Evolutionary conservation across 176 grass and related monocot species (phyloP).

Genomic region (Musa beccarii): DNA sequence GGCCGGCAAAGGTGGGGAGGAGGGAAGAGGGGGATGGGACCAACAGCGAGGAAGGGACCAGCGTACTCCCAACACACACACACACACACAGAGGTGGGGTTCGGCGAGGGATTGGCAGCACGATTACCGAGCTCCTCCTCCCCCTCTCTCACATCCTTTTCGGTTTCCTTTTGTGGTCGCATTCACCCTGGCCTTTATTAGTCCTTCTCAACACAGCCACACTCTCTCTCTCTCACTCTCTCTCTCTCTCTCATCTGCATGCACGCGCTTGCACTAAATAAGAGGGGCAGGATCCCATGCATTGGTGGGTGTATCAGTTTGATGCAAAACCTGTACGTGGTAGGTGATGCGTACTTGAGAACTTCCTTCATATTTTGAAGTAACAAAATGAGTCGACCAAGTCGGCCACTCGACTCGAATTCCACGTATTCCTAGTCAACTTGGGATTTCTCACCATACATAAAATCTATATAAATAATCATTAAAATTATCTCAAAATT

Average conservation of each 20-base stretch:
- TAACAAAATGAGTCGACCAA: too few species aligned
- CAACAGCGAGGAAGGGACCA: neutral
- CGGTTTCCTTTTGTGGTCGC: slow-evolving; percentile 5
- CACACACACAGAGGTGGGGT: neutral
- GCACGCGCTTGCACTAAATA: slow-evolving; percentile 4
- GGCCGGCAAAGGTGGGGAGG: slow-evolving; percentile 5
- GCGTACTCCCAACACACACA: neutral
- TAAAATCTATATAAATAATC: too few species aligned
- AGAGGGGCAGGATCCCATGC: neutral
- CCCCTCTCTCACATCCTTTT: neutral
- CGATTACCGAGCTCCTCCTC: neutral
- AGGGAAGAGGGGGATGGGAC: neutral
- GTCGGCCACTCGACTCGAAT: too few species aligned
- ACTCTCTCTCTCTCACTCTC: neutral
- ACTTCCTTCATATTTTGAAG: too few species aligned
- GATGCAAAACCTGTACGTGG: neutral
- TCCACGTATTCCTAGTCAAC: too few species aligned
- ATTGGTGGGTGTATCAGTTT: neutral
- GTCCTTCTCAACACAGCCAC: neutral
- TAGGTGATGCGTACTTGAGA: too few species aligned
- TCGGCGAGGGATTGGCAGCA: neutral
- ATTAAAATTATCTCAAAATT: too few species aligned
- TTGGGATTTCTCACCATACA: too few species aligned
- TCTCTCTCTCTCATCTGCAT: neutral
- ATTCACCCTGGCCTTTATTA: neutral